A percentile compares a stretch with the other conserved stretches of the same genome.
Evolutionary conservation across 495 filamentous ascomycete genomes (phyloP).

Genomic region (Podospora tetraspora): DNA sequence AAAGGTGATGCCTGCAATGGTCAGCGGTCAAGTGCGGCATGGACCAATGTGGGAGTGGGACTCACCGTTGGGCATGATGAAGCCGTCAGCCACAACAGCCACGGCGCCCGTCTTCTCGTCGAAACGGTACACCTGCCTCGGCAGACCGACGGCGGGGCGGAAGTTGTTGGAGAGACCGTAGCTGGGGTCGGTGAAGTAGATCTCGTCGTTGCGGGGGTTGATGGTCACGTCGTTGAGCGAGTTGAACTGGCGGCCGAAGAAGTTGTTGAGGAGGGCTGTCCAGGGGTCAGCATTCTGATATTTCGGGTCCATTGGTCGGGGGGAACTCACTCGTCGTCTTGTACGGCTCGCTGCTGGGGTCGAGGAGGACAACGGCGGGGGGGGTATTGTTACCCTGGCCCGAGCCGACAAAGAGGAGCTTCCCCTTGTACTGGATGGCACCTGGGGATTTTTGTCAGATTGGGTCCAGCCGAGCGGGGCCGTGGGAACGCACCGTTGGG

Average conservation of each 20-base stretch:
- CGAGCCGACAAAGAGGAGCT: slow-evolving; percentile 43
- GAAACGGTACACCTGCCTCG: slow-evolving; percentile 53
- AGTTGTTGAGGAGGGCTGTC: slow-evolving; percentile 45
- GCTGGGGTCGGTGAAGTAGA: slow-evolving; percentile 63
- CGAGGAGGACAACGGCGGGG: slow-evolving; percentile 42
- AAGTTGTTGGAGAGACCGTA: slow-evolving; percentile 57
- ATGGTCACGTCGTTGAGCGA: slow-evolving; percentile 56
- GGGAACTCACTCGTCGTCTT: slow-evolving; percentile 41
- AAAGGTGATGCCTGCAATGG: slow-evolving; percentile 44
- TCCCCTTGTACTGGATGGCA: slow-evolving; percentile 43
- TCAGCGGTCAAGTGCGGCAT: neutral
- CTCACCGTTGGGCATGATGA: slow-evolving; percentile 50
- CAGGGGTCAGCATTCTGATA: neutral
- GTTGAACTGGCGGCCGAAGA: slow-evolving; percentile 55
- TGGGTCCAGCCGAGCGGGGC: too few relatives aligned
- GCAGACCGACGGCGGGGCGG: slow-evolving; percentile 46
- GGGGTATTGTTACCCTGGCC: slow-evolving; percentile 42
- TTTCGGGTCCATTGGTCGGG: neutral
- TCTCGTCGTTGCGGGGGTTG: slow-evolving; percentile 44
- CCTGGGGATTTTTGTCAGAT: slow-evolving; percentile 25
- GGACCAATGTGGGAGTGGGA: neutral
- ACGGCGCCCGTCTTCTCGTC: slow-evolving; percentile 43
- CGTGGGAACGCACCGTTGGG: slow-evolving; percentile 39
- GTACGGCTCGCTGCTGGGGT: slow-evolving; percentile 41
- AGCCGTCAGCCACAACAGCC: slow-evolving; percentile 51